Percentiles rank a stretch among this genome's conserved stretches.
Conservation (phyloP, 2,329 filamentous ascomycete genomes). For the Pyrenophora teres region DNA sequence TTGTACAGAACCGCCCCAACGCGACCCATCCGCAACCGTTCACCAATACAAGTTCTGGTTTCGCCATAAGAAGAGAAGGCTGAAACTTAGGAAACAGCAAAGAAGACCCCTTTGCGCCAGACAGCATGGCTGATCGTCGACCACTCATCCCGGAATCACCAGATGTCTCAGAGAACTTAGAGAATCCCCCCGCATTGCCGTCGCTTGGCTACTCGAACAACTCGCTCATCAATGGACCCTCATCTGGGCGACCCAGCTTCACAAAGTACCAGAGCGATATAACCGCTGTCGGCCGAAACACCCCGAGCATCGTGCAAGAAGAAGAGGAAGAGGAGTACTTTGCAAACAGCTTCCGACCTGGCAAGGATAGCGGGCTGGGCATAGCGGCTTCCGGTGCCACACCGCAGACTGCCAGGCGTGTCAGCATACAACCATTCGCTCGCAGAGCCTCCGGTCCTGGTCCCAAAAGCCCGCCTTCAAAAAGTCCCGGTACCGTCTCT, state of each 20-base stretch:
- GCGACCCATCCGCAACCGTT: conserved; percentile 6
- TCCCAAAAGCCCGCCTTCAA: conserved; percentile 24
- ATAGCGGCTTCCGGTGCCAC: conserved; percentile 33
- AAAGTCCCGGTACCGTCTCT: conserved; percentile 27
- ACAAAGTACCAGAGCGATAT: conserved; percentile 44
- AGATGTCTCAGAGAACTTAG: conserved; percentile 34
- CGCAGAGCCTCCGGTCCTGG: conserved; percentile 23
- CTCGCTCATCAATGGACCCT: conserved; percentile 32
- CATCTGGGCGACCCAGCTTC: conserved; percentile 43
- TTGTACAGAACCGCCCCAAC: conserved; percentile 2
- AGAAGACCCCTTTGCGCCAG: conserved; percentile 1
- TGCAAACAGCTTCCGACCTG: conserved; percentile 26
- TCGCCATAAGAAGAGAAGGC: conserved; percentile 11
- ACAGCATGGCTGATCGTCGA: conserved; percentile 39
- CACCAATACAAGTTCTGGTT: conserved; percentile 1
- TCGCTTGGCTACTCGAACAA: conserved; percentile 33
- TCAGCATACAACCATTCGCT: conserved; percentile 32
- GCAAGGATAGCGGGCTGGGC: conserved; percentile 39
- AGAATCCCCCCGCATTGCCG: conserved; percentile 34
- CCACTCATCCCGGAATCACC: conserved; percentile 36
- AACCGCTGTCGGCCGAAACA: conserved; percentile 37
- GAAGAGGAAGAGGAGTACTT: conserved; percentile 45
- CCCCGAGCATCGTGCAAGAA: conserved; percentile 32
- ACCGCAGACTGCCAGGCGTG: conserved; percentile 18
- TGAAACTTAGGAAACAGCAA: conserved; percentile 21